Evolutionary conservation across 768 basidiomycete species (phyloP), one percentile per base, ranked within the genome.

Genomic region (Rickenella mellea): DNA sequence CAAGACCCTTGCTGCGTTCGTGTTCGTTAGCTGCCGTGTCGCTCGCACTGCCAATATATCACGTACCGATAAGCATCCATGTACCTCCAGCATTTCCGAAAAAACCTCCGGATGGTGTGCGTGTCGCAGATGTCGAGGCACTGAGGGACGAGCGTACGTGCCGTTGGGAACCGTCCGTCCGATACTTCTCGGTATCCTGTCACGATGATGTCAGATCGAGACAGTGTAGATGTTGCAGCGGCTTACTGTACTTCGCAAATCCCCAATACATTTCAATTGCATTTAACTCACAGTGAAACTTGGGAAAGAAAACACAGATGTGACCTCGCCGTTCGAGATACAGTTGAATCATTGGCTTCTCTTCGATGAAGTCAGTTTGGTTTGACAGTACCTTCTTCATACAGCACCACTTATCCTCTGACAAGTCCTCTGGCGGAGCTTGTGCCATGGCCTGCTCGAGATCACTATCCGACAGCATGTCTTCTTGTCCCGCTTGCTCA

Each of bases 81-180:
- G 27, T 49, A 48, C 27, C 38, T 46, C 48, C 47, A 49, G 8
- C 17, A 28, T 29, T 48, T 49, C 15, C 41, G 42, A 37, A 49
- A 48, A 40, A 48, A 48, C 14, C 47, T 40, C 7, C 48, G 41
- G 36, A 58, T 54, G 32, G 41, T 53, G 14, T 39, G 42, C 19
- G 44, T 39, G 9, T 42, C 35, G 21, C 50, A 48, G n/a, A 31
- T 37, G 42, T 55, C 25, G 24, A 55, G 42, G 39, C 50, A 48
- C 32, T 58, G 43, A 27, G 52, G 56, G 21, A 58, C 52, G 20
- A 58, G 47, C 27, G 24, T 39, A 27, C 55, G 46, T n/a, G 49
- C 49, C 2, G 49, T 50, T 17, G 50, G 48, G 44, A 58, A 56
- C 26, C 40, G 52, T 6, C 48, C 53, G 51, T 58, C 55, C 6